Conservation (phyloP, 441 rosid genomes). For the Daphne laureola region DNA sequence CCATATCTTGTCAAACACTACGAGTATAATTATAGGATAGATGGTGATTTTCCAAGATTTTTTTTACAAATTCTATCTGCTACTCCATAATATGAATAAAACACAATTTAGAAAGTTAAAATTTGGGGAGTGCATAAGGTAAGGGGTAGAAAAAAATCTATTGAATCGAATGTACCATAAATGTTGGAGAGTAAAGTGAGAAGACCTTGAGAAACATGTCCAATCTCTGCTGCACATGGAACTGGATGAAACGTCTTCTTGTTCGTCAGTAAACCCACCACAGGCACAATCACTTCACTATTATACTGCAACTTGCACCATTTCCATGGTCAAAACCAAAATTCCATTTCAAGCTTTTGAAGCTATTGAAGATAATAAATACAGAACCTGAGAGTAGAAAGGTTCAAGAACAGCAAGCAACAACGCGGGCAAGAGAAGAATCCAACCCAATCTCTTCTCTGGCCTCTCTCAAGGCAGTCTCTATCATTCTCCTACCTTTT, state of each 20-base stretch:
- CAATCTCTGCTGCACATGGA: constrained; percentile 39
- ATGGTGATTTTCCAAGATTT: too few species aligned
- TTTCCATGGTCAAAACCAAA: background rate
- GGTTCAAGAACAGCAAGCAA: constrained; percentile 47
- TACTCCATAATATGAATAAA: too few species aligned
- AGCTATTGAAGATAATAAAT: too few species aligned
- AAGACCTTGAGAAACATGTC: constrained; percentile 64
- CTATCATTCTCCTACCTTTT: constrained; percentile 45
- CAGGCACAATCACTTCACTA: constrained; percentile 39
- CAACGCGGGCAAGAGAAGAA: constrained; percentile 44
- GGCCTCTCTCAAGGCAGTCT: constrained; percentile 60
- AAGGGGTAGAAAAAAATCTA: too few species aligned
- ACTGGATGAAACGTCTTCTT: constrained; percentile 36
- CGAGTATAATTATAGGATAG: too few species aligned
- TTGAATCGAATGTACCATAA: background rate
- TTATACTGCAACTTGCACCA: constrained; percentile 19
- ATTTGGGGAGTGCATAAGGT: too few species aligned
- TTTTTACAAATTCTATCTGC: too few species aligned
- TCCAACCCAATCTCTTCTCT: constrained; percentile 57
- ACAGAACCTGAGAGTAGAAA: too few species aligned
- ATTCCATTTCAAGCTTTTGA: background rate
- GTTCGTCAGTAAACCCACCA: constrained; percentile 33
- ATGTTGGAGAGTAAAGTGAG: background rate
- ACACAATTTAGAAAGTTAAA: too few species aligned
- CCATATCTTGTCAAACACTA: too few species aligned